Percentiles rank a stretch among this genome's conserved stretches.
phyloP scores from a whole-genome alignment of 441 rosid genomes.

The Bocquillonia castaneifolia region DNA sequence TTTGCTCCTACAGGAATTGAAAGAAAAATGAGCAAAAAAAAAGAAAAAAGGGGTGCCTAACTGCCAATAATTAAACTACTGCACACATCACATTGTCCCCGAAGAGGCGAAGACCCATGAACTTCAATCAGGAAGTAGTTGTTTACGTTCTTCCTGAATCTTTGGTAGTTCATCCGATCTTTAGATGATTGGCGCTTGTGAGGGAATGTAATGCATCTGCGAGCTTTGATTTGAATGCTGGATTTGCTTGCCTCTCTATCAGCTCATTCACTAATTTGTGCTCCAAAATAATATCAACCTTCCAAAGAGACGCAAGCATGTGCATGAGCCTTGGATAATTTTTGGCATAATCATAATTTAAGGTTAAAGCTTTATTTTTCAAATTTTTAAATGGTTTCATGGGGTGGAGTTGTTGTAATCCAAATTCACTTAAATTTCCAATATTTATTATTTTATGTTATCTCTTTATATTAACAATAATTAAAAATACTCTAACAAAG shows the following conservation, averaged over 20 bases:
- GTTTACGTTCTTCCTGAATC: slow-evolving; percentile 83
- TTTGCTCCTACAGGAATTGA: background rate
- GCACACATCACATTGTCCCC: slow-evolving; percentile 45
- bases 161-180: slow-evolving; percentile 83
- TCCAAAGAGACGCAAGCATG: background rate
- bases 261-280: slow-evolving; percentile 77
- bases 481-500: too few species aligned
- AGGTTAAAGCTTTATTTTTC: too few species aligned
- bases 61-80: background rate
- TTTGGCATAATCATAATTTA: too few species aligned
- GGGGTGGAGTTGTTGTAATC: too few species aligned
- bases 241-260: slow-evolving; percentile 67
- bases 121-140: slow-evolving; percentile 77
- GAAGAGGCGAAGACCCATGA: slow-evolving; percentile 80
- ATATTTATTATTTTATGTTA: too few species aligned
- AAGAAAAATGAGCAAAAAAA: background rate
- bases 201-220: slow-evolving; percentile 69
- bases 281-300: slow-evolving; percentile 5
- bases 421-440: too few species aligned
- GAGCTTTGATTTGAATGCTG: slow-evolving; percentile 53
- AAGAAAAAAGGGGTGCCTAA: too few species aligned
- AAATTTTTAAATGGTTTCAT: too few species aligned
- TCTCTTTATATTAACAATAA: too few species aligned
- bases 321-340: too few species aligned
- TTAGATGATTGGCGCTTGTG: slow-evolving; percentile 75